Evolutionary conservation across 805 yeast genomes (phyloP), one percentile per base, ranked within the genome.

Genomic region (Kregervanrija delftensis): DNA sequence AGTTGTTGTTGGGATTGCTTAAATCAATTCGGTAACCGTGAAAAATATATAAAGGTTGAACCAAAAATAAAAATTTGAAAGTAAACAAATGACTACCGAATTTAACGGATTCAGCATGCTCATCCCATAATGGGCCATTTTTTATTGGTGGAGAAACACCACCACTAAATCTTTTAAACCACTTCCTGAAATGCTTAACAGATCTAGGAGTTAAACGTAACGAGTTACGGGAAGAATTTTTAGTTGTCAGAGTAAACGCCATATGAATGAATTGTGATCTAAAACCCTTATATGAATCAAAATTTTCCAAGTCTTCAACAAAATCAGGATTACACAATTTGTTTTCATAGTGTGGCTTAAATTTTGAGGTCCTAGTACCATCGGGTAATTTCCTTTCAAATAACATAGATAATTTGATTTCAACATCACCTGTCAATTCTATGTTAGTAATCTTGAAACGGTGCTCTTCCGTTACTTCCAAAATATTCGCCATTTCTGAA

Each of bases 141-240:
- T 93, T 71, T 8, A 87, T 74, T 0, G 97, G 96, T 16, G 88
- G 67, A 47, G 87, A 75, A 53, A 82, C 71, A 40, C 81, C 81
- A 22, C 87, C 82, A n/a, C 84, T 76, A 61, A 90, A 90, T 52
- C 86, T 71, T 32, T 67, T 68, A 90, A 96, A 89, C 97, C 97
- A 91, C 4, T 63, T 57, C 51, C 78, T 76, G 64, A 91, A 88
- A 46, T 77, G 83, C 12, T 65, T 57, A 51, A 90, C 67, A 0
- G 81, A 74, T 5, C 66, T 69, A 1, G 96, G 95, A 3, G 87
- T 71, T 38, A 91, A 64, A 58, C 88, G 93, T 37, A 86, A 71
- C 0, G 87, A 69, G 62, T 89, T 90, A 51, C 79, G 75, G 4
- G 73, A 56, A 6, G 55, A 45, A 11, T 42, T 41, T 4, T 45